Conservation (phyloP, 345 rosid genomes). For the Ceriops tagal region DNA sequence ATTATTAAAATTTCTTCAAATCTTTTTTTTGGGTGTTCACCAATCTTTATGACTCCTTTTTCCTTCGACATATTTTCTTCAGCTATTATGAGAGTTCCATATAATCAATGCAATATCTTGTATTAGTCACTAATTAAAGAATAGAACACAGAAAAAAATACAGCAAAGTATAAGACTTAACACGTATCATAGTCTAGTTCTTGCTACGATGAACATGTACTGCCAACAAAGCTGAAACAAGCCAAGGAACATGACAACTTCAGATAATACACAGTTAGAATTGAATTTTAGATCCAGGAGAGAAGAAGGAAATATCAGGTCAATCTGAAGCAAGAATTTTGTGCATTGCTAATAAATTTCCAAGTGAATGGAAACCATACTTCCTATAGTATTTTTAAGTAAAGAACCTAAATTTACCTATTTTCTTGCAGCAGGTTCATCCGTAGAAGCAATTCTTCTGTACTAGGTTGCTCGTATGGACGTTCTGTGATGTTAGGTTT, state of each 20-base stretch:
- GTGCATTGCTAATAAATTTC: neutral
- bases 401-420: slow-evolving; percentile 40
- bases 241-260: neutral
- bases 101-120: too few relatives aligned
- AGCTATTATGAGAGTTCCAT: neutral
- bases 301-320: neutral
- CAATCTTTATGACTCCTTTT: neutral
- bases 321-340: neutral
- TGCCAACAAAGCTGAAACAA: neutral
- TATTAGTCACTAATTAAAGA: neutral
- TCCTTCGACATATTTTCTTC: neutral
- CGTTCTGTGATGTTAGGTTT: slow-evolving; percentile 28
- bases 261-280: neutral
- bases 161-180: neutral
- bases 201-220: neutral
- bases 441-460: slow-evolving; percentile 61
- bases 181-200: neutral
- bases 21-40: neutral
- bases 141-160: neutral
- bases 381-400: neutral
- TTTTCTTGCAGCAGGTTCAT: slow-evolving; percentile 68
- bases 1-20: neutral
- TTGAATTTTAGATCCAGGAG: neutral
- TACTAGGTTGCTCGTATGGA: slow-evolving; percentile 67
- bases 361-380: neutral